Conservation (phyloP, 176 grass and related monocot species). For the Aegilops umbellulata region DNA sequence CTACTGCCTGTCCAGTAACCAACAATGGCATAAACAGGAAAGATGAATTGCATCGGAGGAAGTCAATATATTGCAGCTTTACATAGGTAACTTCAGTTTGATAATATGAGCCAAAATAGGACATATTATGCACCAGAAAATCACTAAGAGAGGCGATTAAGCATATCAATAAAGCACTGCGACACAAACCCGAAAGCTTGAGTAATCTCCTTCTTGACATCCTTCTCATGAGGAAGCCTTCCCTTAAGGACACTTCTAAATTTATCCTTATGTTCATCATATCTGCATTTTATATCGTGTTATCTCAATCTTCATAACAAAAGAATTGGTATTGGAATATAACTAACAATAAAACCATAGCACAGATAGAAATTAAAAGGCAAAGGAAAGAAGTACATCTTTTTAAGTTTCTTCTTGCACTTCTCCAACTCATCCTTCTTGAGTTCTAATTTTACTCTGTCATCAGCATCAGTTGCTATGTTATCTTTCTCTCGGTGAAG, state of each 20-base stretch:
- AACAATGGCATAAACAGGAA: not conserved
- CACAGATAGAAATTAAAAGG: conserved; percentile 19
- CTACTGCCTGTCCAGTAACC: not conserved
- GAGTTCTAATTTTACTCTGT: conserved; percentile 71
- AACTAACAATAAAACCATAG: conserved; percentile 10
- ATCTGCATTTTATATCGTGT: conserved; percentile 54
- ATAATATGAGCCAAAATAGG: not conserved
- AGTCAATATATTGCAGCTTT: not conserved
- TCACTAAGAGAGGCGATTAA: not conserved
- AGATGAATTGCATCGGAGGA: not conserved
- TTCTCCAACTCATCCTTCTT: conserved; percentile 77
- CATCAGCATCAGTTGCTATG: conserved; percentile 63
- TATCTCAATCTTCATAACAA: not conserved
- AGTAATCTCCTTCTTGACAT: conserved; percentile 67
- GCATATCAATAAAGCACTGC: conserved; percentile 15
- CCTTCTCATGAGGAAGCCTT: conserved; percentile 54
- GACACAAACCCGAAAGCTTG: conserved; percentile 62
- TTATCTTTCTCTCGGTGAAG: conserved; percentile 69
- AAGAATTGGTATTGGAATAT: conserved; percentile 11
- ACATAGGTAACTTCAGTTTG: conserved; percentile 23
- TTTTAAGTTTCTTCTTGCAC: conserved; percentile 59
- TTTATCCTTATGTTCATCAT: conserved; percentile 62
- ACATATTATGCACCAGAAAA: conserved; percentile 25
- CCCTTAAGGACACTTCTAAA: conserved; percentile 71
- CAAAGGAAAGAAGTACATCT: conserved; percentile 51